Conservation (phyloP, 2,329 filamentous ascomycete genomes). For the Sporothrix sp. region DNA sequence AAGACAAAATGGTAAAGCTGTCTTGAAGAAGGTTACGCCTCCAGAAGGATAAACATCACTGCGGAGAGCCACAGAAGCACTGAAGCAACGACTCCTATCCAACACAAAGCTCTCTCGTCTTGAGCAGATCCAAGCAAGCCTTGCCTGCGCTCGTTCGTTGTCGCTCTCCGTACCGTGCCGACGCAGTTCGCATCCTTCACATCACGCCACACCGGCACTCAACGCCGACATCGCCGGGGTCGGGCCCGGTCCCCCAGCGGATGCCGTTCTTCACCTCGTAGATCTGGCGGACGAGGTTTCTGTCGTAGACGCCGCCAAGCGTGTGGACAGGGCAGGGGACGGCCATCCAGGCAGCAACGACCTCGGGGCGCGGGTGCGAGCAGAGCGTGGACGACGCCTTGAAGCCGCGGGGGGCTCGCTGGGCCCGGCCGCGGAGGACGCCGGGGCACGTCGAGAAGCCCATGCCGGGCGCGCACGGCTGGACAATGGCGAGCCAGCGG, state of each 20-base stretch:
- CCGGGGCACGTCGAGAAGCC: slow-evolving; percentile 40
- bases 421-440: slow-evolving; percentile 32
- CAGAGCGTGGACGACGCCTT: neutral
- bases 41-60: too few relatives aligned
- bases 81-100: too few relatives aligned
- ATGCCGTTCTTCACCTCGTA: slow-evolving; percentile 33
- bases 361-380: neutral
- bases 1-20: too few relatives aligned
- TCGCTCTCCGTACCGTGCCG: too few relatives aligned
- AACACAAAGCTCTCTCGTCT: too few relatives aligned
- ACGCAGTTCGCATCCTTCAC: slow-evolving; percentile 20
- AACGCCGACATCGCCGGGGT: slow-evolving; percentile 27
- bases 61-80: too few relatives aligned
- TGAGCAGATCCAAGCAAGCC: too few relatives aligned
- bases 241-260: slow-evolving; percentile 39
- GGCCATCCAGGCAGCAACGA: slow-evolving; percentile 10
- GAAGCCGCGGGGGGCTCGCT: slow-evolving; percentile 24
- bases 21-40: too few relatives aligned
- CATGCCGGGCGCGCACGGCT: slow-evolving; percentile 38
- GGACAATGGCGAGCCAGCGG: slow-evolving; percentile 40
- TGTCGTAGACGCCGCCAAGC: slow-evolving; percentile 34
- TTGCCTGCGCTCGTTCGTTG: too few relatives aligned
- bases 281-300: slow-evolving; percentile 39
- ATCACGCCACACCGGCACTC: slow-evolving; percentile 30
- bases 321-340: slow-evolving; percentile 35